Percentiles rank a stretch among this genome's conserved stretches.
Evolutionary conservation across 306 rosid species (phyloP).

Genomic region (Malus sylvestris): DNA sequence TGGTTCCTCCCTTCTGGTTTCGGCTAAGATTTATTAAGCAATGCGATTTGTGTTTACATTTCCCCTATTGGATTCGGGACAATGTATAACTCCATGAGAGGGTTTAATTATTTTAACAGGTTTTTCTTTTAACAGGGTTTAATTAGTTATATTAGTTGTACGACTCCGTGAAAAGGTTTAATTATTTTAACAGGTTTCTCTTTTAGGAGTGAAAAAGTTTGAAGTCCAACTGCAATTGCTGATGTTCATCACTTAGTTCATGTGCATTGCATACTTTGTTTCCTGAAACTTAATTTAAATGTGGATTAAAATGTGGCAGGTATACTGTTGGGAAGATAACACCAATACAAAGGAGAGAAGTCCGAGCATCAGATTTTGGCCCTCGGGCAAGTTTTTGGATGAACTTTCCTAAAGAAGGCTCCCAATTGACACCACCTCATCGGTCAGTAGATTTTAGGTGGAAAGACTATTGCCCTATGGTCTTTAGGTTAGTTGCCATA

Average conservation of each 20-base stretch:
- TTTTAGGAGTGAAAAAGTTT: neutral
- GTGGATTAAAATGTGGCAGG: conserved; percentile 52
- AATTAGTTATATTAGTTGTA: neutral
- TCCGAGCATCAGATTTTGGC: conserved; percentile 84
- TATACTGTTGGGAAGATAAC: conserved; percentile 98
- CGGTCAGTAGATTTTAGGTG: conserved; percentile 95
- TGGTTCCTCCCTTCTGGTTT: neutral
- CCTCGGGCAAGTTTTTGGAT: conserved; percentile 99
- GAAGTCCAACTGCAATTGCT: neutral
- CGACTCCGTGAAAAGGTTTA: conserved; percentile 3
- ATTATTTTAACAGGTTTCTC: conserved; percentile 14
- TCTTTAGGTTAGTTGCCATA: conserved; percentile 65
- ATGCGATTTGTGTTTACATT: neutral
- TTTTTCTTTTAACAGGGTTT: conserved; percentile 9
- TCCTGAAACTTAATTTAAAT: conserved; percentile 15
- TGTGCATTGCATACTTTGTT: conserved; percentile 18
- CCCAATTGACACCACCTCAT: conserved; percentile 92
- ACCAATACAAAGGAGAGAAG: conserved; percentile 92
- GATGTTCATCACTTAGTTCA: neutral
- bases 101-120: conserved; percentile 7
- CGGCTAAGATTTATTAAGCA: neutral
- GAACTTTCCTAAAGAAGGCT: conserved; percentile 94
- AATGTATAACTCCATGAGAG: conserved; percentile 1
- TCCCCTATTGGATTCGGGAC: neutral
- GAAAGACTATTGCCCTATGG: conserved; percentile 99